phyloP scores from a whole-genome alignment of 805 yeast species.

The Isabelozyma gotoi region DNA sequence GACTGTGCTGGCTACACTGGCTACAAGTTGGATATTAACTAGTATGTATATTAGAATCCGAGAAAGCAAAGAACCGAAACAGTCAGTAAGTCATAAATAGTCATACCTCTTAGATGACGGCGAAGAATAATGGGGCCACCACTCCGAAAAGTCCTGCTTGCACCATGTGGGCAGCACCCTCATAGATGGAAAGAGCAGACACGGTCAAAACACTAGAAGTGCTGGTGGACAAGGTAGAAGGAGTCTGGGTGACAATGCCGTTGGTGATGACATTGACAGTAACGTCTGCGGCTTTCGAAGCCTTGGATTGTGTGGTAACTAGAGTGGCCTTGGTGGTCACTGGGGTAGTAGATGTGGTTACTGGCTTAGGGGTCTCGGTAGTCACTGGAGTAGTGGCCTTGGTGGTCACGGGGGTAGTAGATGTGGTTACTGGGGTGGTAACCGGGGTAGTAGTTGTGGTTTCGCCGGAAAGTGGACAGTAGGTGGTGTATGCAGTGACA shows the following conservation, averaged over 20 bases:
- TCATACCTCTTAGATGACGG: background rate
- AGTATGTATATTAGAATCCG: background rate
- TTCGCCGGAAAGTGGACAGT: conserved; percentile 12
- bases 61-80: background rate
- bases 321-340: background rate
- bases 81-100: too few species aligned
- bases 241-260: conserved; percentile 37
- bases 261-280: conserved; percentile 43
- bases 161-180: conserved; percentile 22
- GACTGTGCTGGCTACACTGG: too few species aligned
- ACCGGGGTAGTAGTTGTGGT: conserved; percentile 2
- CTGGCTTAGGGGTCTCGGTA: conserved; percentile 5
- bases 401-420: conserved; percentile 2
- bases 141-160: conserved; percentile 1
- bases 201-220: conserved; percentile 14
- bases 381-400: conserved; percentile 1
- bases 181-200: conserved; percentile 16
- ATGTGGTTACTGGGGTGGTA: conserved; percentile 1
- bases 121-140: background rate
- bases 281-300: conserved; percentile 1
- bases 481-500: conserved; percentile 20
- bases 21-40: too few species aligned
- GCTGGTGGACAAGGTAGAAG: conserved; percentile 9
- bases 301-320: background rate
- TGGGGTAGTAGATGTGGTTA: conserved; percentile 2